phyloP scores from a whole-genome alignment of 176 grass and related monocot species.

The Poa pratensis region DNA sequence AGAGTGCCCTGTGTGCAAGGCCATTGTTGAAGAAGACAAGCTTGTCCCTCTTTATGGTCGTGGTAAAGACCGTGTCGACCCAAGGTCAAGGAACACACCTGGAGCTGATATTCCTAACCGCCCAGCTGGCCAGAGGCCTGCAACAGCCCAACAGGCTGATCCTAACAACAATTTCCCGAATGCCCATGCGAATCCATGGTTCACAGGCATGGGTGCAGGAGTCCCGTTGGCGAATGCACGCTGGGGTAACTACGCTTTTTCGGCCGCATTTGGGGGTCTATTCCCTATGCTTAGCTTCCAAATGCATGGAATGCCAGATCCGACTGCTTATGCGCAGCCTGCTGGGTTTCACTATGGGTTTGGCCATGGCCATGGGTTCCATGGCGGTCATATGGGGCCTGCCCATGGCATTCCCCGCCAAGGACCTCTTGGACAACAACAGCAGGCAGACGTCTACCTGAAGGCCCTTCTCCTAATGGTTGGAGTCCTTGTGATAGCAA shows the following conservation, averaged over 20 bases:
- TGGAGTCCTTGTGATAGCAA: constrained; percentile 76
- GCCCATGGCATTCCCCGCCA: constrained; percentile 54
- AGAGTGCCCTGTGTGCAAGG: constrained; percentile 97
- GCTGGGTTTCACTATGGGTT: constrained; percentile 81
- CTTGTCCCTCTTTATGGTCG: constrained; percentile 88
- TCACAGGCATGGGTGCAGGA: constrained; percentile 50
- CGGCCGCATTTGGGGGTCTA: constrained; percentile 70
- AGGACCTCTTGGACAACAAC: constrained; percentile 61
- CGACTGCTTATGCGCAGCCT: constrained; percentile 62
- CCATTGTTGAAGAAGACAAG: constrained; percentile 86
- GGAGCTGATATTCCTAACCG: constrained; percentile 78
- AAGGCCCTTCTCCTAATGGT: constrained; percentile 69
- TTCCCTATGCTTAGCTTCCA: constrained; percentile 96
- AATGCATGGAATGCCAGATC: constrained; percentile 75
- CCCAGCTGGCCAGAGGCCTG: constrained; percentile 81
- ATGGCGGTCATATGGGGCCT: constrained; percentile 57
- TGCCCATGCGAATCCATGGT: constrained; percentile 61
- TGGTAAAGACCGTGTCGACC: constrained; percentile 86
- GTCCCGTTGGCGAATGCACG: constrained; percentile 49
- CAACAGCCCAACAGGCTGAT: constrained; percentile 66
- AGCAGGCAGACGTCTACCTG: constrained; percentile 80
- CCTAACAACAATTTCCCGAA: constrained; percentile 57
- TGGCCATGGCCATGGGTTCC: constrained; percentile 73
- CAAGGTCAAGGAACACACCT: constrained; percentile 71
- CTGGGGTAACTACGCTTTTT: constrained; percentile 83